Percentiles rank a stretch among this genome's conserved stretches.
These are phyloP conservation scores for Speleostelium caveatum DNA, from an alignment of 78 protist species.

Conservation along the genomic window DNA sequence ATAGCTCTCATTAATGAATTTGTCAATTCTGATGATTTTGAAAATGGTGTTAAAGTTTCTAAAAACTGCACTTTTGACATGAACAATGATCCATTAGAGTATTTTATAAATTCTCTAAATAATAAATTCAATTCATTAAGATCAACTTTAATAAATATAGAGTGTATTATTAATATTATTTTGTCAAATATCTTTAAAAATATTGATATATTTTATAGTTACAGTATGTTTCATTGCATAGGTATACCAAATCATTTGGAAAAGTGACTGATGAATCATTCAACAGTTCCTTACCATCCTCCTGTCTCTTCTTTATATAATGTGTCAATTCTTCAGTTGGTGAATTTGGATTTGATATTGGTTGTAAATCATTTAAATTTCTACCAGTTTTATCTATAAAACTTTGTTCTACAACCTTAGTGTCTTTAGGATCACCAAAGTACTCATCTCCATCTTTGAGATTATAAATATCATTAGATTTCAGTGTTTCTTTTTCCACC, in stretches of 20 bases:
- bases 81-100: background rate
- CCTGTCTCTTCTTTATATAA: background rate
- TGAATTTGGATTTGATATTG: too few relatives aligned
- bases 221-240: conserved; percentile 49
- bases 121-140: conserved; percentile 27
- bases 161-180: background rate
- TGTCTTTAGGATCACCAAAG: background rate
- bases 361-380: too few relatives aligned
- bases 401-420: background rate
- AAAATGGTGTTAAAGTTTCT: background rate
- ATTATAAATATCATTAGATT: too few relatives aligned
- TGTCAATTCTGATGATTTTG: conserved; percentile 19
- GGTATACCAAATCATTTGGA: conserved; percentile 12
- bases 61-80: conserved; percentile 33
- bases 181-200: background rate
- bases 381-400: too few relatives aligned
- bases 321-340: background rate
- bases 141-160: conserved; percentile 8
- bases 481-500: too few relatives aligned
- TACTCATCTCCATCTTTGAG: too few relatives aligned
- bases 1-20: conserved; percentile 43
- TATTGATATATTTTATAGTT: background rate
- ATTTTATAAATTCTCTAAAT: conserved; percentile 44
- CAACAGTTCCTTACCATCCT: background rate
- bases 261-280: conserved; percentile 8